Base-by-base conservation (phyloP, 371 early-diverging fungal species). In the Saksenaea vasiformis region DNA sequence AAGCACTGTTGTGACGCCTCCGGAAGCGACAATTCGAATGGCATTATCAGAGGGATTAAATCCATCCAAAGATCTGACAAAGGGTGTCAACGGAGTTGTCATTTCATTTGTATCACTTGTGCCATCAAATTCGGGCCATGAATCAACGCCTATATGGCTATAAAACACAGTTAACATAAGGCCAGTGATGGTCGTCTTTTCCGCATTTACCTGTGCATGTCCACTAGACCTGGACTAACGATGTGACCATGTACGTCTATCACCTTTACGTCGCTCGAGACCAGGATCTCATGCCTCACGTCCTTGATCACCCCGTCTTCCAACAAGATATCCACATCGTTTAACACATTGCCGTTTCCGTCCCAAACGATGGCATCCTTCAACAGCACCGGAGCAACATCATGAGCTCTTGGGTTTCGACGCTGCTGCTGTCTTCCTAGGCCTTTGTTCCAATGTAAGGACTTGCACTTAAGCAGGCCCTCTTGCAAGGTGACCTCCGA, bases 221-320 rank as follows among this genome's bases (percentile, higher is more conserved):
- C 93, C 8, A 92, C 88, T 22, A 92, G 64, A 58, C 93, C 91
- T 31, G 91, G 90, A 9, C 87, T 84, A n/a, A 90, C 75, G 43
- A 84, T 80, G 36, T 84, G 84, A 10, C 89, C 89, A 53, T 79
- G 75, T 41, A 84, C 85, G 60, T 92, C 87, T 28, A 90, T 84
- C 7, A 76, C 58, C 14, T 68, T 70, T n/a, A 69, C 72, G 0
- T 67, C 61, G 22, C 69, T 62, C 0, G 78, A 66, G 3, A 72
- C 69, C 26, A 69, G 36, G 47, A 81, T 68, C 54, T 68, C 60
- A 7, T 65, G 64, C 13, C 76, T 76, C 19, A 89, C 66, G 17
- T 73, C 54, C 3, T 71, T 59, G 59, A 89, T 82, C 58, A 87
- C 39, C 37, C 87, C 89, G 51, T 80, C 57, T 44, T 76, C 72